Percentiles rank a stretch among this genome's conserved stretches.
Evolutionary conservation across 805 yeast species (phyloP).

Genomic region (Candida parachauliodes): DNA sequence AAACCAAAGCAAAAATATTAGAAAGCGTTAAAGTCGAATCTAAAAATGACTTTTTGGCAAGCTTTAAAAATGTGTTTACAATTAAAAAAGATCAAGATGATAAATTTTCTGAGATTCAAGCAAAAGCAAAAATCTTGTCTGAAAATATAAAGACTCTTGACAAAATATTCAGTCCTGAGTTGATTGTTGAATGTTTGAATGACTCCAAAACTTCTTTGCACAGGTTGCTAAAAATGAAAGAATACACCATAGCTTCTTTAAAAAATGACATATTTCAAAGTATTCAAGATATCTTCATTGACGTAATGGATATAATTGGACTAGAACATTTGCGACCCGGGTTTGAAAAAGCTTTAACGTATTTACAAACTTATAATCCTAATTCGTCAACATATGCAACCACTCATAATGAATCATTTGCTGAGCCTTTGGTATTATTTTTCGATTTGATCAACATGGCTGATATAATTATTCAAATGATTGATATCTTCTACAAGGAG

Average conservation of each 20-base stretch:
- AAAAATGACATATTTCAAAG: conserved; percentile 34
- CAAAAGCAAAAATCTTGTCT: conserved; percentile 72
- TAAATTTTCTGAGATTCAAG: conserved; percentile 63
- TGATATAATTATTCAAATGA: conserved; percentile 88
- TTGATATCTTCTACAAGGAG: conserved; percentile 84
- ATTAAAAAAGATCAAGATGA: conserved; percentile 21
- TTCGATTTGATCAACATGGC: conserved; percentile 91
- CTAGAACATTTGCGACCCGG: conserved; percentile 79
- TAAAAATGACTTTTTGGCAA: conserved; percentile 57
- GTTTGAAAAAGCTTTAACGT: conserved; percentile 71
- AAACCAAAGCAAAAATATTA: conserved; percentile 45
- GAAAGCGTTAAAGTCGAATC: conserved; percentile 48
- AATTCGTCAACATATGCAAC: conserved; percentile 29
- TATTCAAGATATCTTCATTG: conserved; percentile 62
- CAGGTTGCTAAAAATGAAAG: conserved; percentile 43
- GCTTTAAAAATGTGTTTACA: conserved; percentile 61
- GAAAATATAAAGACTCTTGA: conserved; percentile 74
- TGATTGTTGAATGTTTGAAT: conserved; percentile 68
- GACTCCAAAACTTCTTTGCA: conserved; percentile 64
- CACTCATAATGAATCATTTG: conserved; percentile 30
- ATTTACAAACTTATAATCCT: conserved; percentile 72
- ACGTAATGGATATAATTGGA: conserved; percentile 60
- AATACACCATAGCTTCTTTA: conserved; percentile 32
- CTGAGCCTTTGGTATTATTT: conserved; percentile 84
- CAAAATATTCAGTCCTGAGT: conserved; percentile 73